Evolutionary conservation across 495 filamentous ascomycete species (phyloP).

Genomic region (Cudoniella acicularis): DNA sequence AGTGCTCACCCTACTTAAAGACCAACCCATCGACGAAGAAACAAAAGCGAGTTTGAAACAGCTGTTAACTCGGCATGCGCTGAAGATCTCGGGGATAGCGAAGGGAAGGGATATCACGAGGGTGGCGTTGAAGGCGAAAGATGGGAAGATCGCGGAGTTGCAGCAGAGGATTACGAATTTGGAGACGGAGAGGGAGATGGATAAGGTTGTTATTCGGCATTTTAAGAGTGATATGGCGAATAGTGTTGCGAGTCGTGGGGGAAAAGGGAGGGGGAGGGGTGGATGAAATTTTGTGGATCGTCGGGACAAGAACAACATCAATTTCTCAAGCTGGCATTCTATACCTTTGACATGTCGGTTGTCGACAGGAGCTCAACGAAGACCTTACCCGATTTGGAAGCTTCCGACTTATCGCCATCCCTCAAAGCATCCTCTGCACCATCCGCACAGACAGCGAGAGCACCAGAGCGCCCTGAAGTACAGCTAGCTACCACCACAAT

Average conservation of each 20-base stretch:
- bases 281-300: too few relatives aligned
- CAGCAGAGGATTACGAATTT: slow-evolving; percentile 41
- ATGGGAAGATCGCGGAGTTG: slow-evolving; percentile 53
- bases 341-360: too few relatives aligned
- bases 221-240: slow-evolving; percentile 23
- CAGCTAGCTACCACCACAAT: too few relatives aligned
- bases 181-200: slow-evolving; percentile 49
- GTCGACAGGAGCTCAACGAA: too few relatives aligned
- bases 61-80: slow-evolving; percentile 52
- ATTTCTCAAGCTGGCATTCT: too few relatives aligned
- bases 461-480: too few relatives aligned
- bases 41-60: slow-evolving; percentile 40
- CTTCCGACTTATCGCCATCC: too few relatives aligned
- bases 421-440: too few relatives aligned
- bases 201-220: slow-evolving; percentile 39
- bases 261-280: slow-evolving; percentile 8
- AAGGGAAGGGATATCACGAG: slow-evolving; percentile 61
- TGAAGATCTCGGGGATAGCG: slow-evolving; percentile 52
- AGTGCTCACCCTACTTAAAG: slow-evolving; percentile 47
- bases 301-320: too few relatives aligned
- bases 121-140: slow-evolving; percentile 55
- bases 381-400: too few relatives aligned
- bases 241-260: slow-evolving; percentile 16
- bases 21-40: slow-evolving; percentile 38
- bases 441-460: too few relatives aligned